Evolutionary conservation across 2,329 filamentous ascomycete genomes (phyloP).

Genomic region (Emergomyces pasteurianus): DNA sequence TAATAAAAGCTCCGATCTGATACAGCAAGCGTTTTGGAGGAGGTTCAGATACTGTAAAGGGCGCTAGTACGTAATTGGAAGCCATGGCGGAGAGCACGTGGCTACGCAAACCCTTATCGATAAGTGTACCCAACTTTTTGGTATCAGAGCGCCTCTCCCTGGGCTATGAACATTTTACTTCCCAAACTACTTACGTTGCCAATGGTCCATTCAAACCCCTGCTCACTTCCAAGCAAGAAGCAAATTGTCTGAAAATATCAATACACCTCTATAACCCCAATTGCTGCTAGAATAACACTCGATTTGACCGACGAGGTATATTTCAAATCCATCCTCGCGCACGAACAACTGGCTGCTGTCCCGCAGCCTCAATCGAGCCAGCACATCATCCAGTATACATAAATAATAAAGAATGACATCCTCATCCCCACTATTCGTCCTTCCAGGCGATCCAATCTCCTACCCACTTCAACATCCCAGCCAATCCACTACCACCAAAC

Average conservation of each 20-base stretch:
- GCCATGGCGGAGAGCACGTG: no score
- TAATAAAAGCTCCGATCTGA: neutral
- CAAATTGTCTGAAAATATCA: neutral
- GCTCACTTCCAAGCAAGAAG: neutral
- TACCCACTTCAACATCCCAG: conserved; percentile 53
- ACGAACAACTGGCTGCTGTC: no score
- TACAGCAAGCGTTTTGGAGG: neutral
- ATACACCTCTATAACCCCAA: neutral
- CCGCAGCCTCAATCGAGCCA: neutral
- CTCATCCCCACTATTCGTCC: conserved; percentile 50
- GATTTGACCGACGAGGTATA: neutral
- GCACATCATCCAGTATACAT: neutral
- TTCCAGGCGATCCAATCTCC: conserved; percentile 64
- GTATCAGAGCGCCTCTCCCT: no score
- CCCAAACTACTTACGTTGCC: neutral
- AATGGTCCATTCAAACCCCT: neutral
- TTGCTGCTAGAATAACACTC: neutral
- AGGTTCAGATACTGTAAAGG: neutral
- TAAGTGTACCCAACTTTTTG: no score
- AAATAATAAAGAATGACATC: neutral
- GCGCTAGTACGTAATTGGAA: no score
- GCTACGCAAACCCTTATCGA: neutral
- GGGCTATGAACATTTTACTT: neutral
- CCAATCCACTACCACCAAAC: conserved; percentile 51
- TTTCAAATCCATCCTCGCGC: neutral